Conservation (phyloP, 805 yeast genomes). For the Ogataea kodamae region DNA sequence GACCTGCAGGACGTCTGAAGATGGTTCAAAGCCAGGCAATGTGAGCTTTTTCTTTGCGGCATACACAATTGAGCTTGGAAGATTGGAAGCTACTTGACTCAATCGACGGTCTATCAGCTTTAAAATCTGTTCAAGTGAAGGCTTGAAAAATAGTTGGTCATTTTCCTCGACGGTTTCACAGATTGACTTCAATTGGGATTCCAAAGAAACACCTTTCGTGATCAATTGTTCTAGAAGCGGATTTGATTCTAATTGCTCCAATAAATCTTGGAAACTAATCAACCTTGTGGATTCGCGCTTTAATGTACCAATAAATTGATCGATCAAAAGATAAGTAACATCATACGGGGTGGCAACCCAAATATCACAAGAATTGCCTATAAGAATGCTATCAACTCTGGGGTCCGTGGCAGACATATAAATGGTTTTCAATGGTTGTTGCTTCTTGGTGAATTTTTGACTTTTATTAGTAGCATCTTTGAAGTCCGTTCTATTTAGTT, state of each 20-base stretch:
- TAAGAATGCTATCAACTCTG: slow-evolving; percentile 33
- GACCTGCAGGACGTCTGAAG: slow-evolving; percentile 34
- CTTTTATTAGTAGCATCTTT: slow-evolving; percentile 32
- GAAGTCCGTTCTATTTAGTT: slow-evolving; percentile 38
- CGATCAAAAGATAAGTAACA: slow-evolving; percentile 37
- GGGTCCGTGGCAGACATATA: slow-evolving; percentile 27
- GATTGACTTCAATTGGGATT: slow-evolving; percentile 30
- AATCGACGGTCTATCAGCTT: slow-evolving; percentile 39
- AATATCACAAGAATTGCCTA: slow-evolving; percentile 38
- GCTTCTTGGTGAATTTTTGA: slow-evolving; percentile 29
- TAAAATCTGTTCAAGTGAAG: slow-evolving; percentile 38
- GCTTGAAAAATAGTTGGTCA: slow-evolving; percentile 44
- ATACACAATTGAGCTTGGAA: slow-evolving; percentile 35
- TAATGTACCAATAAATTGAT: slow-evolving; percentile 31
- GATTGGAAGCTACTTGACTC: slow-evolving; percentile 29
- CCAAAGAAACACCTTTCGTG: slow-evolving; percentile 27
- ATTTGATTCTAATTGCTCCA: slow-evolving; percentile 31
- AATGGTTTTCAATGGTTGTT: slow-evolving; percentile 41
- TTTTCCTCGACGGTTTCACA: slow-evolving; percentile 41
- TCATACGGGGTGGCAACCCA: slow-evolving; percentile 41
- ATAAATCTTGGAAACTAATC: slow-evolving; percentile 42
- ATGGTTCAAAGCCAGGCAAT: slow-evolving; percentile 30
- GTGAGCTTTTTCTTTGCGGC: slow-evolving; percentile 15
- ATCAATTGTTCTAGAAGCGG: slow-evolving; percentile 17
- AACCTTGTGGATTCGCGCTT: slow-evolving; percentile 31